Evolutionary conservation across 768 basidiomycete species (phyloP).

Genomic region (Leccinum sublutescens): DNA sequence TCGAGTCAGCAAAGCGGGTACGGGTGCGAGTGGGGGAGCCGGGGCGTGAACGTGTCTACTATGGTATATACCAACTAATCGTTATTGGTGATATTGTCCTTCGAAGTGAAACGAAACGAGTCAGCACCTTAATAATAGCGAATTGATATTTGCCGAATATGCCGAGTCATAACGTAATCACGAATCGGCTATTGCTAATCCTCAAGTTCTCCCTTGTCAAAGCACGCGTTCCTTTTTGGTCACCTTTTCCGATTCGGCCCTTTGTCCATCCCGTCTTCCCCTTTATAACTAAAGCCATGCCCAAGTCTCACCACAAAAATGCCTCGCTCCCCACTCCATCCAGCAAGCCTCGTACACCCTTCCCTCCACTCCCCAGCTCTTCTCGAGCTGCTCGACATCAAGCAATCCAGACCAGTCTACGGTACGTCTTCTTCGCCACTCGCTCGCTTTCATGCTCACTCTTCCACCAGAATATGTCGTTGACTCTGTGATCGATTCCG

Average conservation of each 20-base stretch:
- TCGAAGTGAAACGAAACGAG: neutral
- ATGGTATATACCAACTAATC: neutral
- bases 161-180: constrained; percentile 9
- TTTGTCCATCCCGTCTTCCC: constrained; percentile 23
- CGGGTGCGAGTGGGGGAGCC: constrained; percentile 6
- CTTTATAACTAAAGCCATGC: constrained; percentile 34
- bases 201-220: constrained; percentile 14
- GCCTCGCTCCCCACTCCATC: constrained; percentile 38
- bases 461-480: constrained; percentile 60
- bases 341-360: constrained; percentile 60
- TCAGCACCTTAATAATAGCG: neutral
- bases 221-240: constrained; percentile 26
- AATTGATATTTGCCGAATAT: neutral
- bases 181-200: constrained; percentile 27
- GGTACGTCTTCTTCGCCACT: constrained; percentile 44
- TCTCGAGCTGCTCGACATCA: constrained; percentile 65
- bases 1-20: constrained; percentile 20
- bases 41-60: neutral
- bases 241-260: constrained; percentile 36
- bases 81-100: neutral
- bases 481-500: constrained; percentile 67
- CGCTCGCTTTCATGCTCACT: neutral
- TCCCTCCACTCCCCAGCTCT: constrained; percentile 62
- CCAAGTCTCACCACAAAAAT: constrained; percentile 13
- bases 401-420: constrained; percentile 58